A percentile compares a stretch with the other conserved stretches of the same genome.
phyloP scores from a whole-genome alignment of 2,329 filamentous ascomycete species.

The Botryotinia calthae region DNA sequence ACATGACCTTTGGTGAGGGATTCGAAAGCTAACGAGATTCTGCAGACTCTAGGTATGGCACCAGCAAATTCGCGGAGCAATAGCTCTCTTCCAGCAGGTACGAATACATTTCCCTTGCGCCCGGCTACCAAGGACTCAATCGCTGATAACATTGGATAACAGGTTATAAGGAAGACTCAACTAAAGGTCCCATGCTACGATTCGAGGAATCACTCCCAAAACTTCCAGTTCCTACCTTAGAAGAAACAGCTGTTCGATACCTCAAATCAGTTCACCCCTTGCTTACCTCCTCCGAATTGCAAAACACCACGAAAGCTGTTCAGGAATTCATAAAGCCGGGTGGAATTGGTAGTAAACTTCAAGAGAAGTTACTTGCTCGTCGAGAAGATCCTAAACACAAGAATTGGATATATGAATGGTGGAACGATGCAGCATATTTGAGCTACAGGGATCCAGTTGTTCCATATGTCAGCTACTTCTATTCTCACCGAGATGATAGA shows the following conservation, averaged over 20 bases:
- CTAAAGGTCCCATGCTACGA: constrained; percentile 77
- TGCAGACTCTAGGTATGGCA: constrained; percentile 47
- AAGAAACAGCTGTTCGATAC: constrained; percentile 79
- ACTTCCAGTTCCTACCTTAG: constrained; percentile 75
- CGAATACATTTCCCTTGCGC: constrained; percentile 26
- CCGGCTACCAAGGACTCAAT: neutral
- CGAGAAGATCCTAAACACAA: constrained; percentile 76
- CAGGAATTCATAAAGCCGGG: constrained; percentile 86
- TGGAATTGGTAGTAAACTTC: constrained; percentile 76
- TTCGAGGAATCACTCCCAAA: constrained; percentile 83
- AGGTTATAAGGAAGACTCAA: constrained; percentile 78
- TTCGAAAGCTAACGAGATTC: constrained; percentile 25
- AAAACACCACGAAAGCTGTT: constrained; percentile 76
- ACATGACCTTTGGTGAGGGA: neutral
- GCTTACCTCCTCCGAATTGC: constrained; percentile 65
- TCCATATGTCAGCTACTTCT: constrained; percentile 99
- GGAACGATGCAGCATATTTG: constrained; percentile 94
- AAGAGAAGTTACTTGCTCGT: constrained; percentile 80
- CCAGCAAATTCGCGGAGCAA: constrained; percentile 52
- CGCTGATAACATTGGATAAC: constrained; percentile 23
- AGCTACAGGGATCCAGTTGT: constrained; percentile 92
- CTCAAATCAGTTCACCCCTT: constrained; percentile 77
- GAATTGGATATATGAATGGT: constrained; percentile 98
- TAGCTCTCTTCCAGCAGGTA: constrained; percentile 56
- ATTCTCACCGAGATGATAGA: constrained; percentile 94